Base-by-base conservation (phyloP, 139 green algal genomes). In the Chlorella sp. region DNA sequence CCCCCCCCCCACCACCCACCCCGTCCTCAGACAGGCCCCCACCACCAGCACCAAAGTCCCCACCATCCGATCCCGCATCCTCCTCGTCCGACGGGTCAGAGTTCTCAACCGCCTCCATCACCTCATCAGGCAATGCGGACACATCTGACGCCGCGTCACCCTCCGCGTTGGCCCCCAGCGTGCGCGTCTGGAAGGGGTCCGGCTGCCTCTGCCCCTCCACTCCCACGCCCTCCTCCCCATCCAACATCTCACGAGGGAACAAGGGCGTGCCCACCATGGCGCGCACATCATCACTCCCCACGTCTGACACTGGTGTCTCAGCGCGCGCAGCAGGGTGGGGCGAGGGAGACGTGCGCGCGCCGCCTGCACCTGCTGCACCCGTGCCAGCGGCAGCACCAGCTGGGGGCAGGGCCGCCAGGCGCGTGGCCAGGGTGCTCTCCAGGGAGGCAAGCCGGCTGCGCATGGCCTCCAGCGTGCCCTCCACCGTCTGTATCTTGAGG, bases 391-490 rank as follows among this genome's bases (percentile, higher is more conserved):
- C n/a, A n/a, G n/a, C n/a, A n/a, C n/a, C n/a, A n/a, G 42, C 10
- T 42, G 69, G 26, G 29, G 75, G 75, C 27, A 72, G 61, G n/a
- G 69, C 34, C 27, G 64, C 64, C 35, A 81, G 70, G n/a, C 70
- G 70, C 5, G 64, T n/a, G 27, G 75, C 36, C 30, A 81, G 70
- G 1, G 51, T 61, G 17, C 64, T 70, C 35, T 81, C 75, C 64
- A 81, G 59, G 35, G 51, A 31, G 5, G 70, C 75, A 42, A 82
- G 71, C 31, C 74, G 74, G 22, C 42, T 59, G 32, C 69, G 72
- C 76, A 82, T 82, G 42, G 69, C 76, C 20, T 49, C 60, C 36
- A 82, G 71, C 76, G 77, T 71, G 33, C 31, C 26, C 66, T 82
- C 76, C 36, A 82, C 71, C n/a, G 67, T 77, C 60, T 69, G 36